Evolutionary conservation across 345 rosid genomes (phyloP).

Genomic region (Mangifera indica): DNA sequence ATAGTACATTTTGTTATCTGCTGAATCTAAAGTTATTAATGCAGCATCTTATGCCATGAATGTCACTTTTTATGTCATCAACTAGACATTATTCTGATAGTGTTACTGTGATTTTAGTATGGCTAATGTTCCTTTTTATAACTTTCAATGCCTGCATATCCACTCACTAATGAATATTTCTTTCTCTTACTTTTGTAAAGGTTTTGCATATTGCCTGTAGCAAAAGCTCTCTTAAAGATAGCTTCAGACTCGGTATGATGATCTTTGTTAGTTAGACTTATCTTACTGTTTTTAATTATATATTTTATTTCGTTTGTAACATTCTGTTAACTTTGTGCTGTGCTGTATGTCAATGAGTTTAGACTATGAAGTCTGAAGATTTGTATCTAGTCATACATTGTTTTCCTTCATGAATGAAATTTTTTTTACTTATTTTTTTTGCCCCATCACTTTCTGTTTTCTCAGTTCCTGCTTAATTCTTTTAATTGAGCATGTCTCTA

Average conservation of each 20-base stretch:
- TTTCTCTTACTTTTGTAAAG: conserved; percentile 23
- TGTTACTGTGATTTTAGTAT: too few relatives aligned
- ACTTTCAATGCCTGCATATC: too few relatives aligned
- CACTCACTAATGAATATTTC: not conserved
- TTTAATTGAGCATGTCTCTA: not conserved
- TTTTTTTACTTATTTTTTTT: not conserved
- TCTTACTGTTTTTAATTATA: not conserved
- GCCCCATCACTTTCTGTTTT: not conserved
- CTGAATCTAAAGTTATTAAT: too few relatives aligned
- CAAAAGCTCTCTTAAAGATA: conserved; percentile 35
- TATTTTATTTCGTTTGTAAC: not conserved
- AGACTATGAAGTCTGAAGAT: not conserved
- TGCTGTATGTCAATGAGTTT: too few relatives aligned
- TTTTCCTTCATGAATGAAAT: not conserved
- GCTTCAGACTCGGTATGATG: conserved; percentile 53
- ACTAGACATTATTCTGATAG: too few relatives aligned
- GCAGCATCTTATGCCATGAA: too few relatives aligned
- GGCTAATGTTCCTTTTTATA: not conserved
- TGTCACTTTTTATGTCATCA: too few relatives aligned
- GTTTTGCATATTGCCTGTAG: conserved; percentile 68
- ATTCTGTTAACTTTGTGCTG: not conserved
- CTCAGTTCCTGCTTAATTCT: not conserved
- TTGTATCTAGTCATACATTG: too few relatives aligned
- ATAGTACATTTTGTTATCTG: not conserved
- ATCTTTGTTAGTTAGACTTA: not conserved